phyloP scores from a whole-genome alignment of 257 asterid genomes.

The Petrea volubilis region DNA sequence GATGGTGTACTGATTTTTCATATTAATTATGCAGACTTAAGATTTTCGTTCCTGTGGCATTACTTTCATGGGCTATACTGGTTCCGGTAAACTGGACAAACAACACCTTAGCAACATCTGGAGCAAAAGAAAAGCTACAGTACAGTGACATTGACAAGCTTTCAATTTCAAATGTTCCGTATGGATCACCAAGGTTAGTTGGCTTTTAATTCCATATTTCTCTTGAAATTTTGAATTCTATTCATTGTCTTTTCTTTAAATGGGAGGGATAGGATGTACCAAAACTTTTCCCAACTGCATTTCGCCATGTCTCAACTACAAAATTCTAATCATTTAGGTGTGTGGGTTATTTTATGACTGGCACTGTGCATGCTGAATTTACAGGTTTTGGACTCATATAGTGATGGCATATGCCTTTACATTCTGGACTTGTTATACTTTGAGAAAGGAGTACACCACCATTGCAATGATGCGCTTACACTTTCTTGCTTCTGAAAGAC shows the following conservation, averaged over 20 bases:
- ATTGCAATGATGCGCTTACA: conserved; percentile 79
- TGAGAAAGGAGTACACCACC: conserved; percentile 62
- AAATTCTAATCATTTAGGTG: not conserved
- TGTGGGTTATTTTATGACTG: conserved; percentile 2
- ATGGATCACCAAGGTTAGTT: conserved; percentile 69
- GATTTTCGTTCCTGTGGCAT: conserved; percentile 80
- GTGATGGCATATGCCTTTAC: conserved; percentile 92
- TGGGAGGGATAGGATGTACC: not conserved
- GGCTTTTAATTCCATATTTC: not conserved
- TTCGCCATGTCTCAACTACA: not conserved
- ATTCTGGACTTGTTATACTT: conserved; percentile 87
- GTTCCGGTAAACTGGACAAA: conserved; percentile 98
- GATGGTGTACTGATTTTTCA: conserved; percentile 18
- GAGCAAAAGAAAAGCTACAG: conserved; percentile 42
- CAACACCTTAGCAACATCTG: conserved; percentile 56
- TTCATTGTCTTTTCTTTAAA: not conserved
- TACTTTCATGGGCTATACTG: conserved; percentile 79
- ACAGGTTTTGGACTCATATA: conserved; percentile 95
- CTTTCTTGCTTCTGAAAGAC: conserved; percentile 83
- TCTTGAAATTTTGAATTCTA: not conserved
- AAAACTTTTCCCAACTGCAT: not conserved
- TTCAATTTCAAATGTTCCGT: conserved; percentile 82
- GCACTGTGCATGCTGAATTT: conserved; percentile 6
- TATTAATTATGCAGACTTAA: conserved; percentile 65
- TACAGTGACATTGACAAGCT: conserved; percentile 86